Evolutionary conservation across 495 filamentous ascomycete species (phyloP), one percentile per base, ranked within the genome.

Genomic region (Rusavskia elegans): DNA sequence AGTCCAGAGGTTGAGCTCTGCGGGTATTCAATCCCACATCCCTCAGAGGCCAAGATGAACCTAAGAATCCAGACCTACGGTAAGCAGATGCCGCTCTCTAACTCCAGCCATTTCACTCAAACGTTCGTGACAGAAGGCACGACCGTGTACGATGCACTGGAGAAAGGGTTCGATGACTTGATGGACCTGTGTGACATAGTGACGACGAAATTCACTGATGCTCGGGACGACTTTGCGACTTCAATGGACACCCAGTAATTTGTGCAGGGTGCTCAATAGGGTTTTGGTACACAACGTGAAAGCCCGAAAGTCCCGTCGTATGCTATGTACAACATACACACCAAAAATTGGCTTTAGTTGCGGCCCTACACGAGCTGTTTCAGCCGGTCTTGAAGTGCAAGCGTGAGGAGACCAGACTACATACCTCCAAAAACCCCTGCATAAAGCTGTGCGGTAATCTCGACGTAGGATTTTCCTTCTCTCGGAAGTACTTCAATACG

Each of bases 1-100:
- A 94, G 90, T 64, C 92, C 92, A 35, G 78, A 86, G 41, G 92
- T 98, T 35, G 92, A 98, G 61, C 92, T 98, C 68, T 97, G 93
- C 69, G 92, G 89, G 41, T 97, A 98, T 64, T 88, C 92, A 4
- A 97, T 98, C 50, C 92, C 92, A 9, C 92, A 98, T 71, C 92
- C 93, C 35, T 94, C 89, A 17, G 92, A 98, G 62, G 68, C 80
- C 13, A 89, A 93, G 68, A 95, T 98, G 92, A 93, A 96, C 63
- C 67, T 98, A 29, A 79, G 92, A 51, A 96, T 98, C 56, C 92
- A 98, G 68, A 98, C 90, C 50, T 95, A 85, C 57, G 86, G 92
- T 95, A 67, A 60, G 79, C 69, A 17, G 21, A 38, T 35, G 41
- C 44, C 39, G 17, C 27, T 20, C 23, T 45, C 25, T 41, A 17